Evolutionary conservation across 305 asterid species (phyloP).

Genomic region (Withania somnifera): DNA sequence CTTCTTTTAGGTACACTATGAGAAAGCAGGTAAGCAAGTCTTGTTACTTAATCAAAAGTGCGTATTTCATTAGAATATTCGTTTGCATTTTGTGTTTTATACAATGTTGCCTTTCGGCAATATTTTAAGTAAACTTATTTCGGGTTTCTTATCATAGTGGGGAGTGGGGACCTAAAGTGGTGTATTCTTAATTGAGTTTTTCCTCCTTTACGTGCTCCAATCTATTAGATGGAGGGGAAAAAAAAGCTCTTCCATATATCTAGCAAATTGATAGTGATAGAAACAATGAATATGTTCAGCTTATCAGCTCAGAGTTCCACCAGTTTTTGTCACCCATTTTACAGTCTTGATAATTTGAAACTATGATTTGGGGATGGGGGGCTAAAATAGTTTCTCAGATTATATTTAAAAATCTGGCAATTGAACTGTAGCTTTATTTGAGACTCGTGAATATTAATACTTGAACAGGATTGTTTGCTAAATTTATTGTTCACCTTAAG

Average conservation of each 20-base stretch:
- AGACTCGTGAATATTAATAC: neutral
- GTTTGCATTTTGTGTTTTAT: neutral
- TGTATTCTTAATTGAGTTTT: neutral
- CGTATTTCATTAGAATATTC: neutral
- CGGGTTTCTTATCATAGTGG: neutral
- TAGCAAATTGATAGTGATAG: neutral
- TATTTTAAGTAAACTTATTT: neutral
- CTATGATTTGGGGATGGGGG: too few relatives aligned
- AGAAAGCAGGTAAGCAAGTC: neutral
- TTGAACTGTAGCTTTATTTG: neutral
- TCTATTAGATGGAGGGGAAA: too few relatives aligned
- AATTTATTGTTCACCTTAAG: neutral
- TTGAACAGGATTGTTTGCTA: neutral
- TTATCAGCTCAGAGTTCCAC: too few relatives aligned
- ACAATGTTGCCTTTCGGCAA: neutral
- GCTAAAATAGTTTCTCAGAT: neutral
- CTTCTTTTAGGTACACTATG: neutral
- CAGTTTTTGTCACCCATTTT: too few relatives aligned
- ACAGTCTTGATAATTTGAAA: too few relatives aligned
- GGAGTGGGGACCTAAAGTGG: neutral
- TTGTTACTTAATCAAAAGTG: neutral
- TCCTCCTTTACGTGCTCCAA: neutral
- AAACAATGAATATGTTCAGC: neutral
- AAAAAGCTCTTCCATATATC: too few relatives aligned
- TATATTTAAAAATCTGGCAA: neutral